A percentile compares a stretch with the other conserved stretches of the same genome.
Conservation (phyloP, 768 basidiomycete genomes). For the Trametopsis cervina region DNA sequence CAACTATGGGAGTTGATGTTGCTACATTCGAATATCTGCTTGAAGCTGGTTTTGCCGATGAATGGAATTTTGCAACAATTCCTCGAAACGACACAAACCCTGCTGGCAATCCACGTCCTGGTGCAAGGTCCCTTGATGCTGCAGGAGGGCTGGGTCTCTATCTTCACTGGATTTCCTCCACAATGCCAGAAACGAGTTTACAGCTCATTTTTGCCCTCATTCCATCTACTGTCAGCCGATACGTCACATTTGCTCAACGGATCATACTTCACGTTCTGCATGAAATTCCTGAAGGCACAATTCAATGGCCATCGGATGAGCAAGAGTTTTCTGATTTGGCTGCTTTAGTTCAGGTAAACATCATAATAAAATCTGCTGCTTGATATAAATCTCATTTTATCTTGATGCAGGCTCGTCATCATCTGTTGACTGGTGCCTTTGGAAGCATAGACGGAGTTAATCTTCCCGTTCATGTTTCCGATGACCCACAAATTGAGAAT, state of each 20-base stretch:
- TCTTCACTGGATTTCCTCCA: slow-evolving; percentile 35
- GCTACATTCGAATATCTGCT: slow-evolving; percentile 30
- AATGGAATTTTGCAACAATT: slow-evolving; percentile 19
- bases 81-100: slow-evolving; percentile 22
- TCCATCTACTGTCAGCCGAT: slow-evolving; percentile 29
- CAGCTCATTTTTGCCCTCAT: slow-evolving; percentile 36
- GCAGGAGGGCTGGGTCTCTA: slow-evolving; percentile 33
- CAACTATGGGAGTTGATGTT: slow-evolving; percentile 29
- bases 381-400: neutral
- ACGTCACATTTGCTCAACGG: slow-evolving; percentile 26
- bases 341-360: no score
- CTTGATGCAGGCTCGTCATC: slow-evolving; percentile 13
- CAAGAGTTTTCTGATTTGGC: neutral
- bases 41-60: slow-evolving; percentile 23
- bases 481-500: slow-evolving; percentile 37
- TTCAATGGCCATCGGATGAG: slow-evolving; percentile 21
- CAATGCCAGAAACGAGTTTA: slow-evolving; percentile 31
- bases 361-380: no score
- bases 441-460: slow-evolving; percentile 5
- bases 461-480: slow-evolving; percentile 13
- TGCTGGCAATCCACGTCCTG: slow-evolving; percentile 19
- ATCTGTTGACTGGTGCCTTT: slow-evolving; percentile 1
- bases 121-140: slow-evolving; percentile 28
- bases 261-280: slow-evolving; percentile 26
- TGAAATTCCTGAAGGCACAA: slow-evolving; percentile 21